phyloP scores from a whole-genome alignment of 345 rosid species.

The Erucastrum elatum region DNA sequence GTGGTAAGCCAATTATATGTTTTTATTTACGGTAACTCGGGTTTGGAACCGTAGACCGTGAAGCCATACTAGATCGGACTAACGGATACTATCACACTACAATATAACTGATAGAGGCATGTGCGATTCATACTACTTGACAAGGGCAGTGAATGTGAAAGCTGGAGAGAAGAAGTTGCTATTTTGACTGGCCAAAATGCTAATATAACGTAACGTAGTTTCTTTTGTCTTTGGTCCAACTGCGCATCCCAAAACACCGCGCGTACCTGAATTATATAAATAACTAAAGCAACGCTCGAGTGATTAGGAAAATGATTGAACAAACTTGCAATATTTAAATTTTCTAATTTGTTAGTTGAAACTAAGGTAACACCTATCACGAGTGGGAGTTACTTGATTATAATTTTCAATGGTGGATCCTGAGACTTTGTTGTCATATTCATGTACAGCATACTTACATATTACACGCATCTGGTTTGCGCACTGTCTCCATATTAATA shows the following conservation, averaged over 20 bases:
- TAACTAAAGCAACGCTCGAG: background rate
- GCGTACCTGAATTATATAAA: background rate
- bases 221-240: background rate
- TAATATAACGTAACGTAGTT: background rate
- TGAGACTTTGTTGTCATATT: background rate
- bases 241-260: background rate
- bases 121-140: no score
- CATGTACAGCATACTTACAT: background rate
- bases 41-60: no score
- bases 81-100: no score
- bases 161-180: background rate
- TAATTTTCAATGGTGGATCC: background rate
- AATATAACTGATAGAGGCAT: no score
- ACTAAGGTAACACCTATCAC: background rate
- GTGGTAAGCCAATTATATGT: background rate
- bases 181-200: background rate
- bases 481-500: background rate
- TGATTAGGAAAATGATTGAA: background rate
- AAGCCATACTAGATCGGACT: no score
- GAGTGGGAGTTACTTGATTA: background rate
- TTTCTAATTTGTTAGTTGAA: background rate
- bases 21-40: no score
- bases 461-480: background rate
- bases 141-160: background rate
- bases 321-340: background rate